Conservation (phyloP, 2,329 filamentous ascomycete species). For the Neopestalotiopsis sp. region DNA sequence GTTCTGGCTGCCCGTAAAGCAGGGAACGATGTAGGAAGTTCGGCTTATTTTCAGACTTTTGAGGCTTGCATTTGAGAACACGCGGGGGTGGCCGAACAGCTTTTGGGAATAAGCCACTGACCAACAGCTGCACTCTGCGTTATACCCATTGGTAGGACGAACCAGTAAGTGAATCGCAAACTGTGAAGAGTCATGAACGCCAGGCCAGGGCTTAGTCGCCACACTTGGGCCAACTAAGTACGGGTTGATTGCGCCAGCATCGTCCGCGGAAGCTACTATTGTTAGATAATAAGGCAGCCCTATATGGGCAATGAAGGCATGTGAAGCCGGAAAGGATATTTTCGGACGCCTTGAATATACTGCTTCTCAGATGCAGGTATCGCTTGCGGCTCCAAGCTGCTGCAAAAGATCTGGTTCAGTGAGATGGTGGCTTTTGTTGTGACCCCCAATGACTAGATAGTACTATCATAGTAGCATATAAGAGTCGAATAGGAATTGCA, state of each 20-base stretch:
- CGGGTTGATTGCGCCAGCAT: background rate
- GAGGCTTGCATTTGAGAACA: background rate
- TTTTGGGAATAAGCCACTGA: background rate
- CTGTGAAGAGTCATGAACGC: background rate
- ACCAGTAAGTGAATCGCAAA: background rate
- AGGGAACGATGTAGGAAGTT: background rate
- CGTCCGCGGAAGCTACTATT: conserved; percentile 3
- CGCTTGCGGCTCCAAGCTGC: background rate
- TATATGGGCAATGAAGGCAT: background rate
- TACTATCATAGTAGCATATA: background rate
- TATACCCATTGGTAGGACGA: background rate
- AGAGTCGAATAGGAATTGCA: background rate
- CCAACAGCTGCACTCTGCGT: background rate
- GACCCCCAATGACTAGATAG: background rate
- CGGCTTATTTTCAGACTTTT: background rate
- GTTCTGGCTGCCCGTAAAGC: background rate
- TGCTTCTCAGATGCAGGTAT: background rate
- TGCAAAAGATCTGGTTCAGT: background rate
- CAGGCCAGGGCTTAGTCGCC: background rate
- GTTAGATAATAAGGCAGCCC: conserved; percentile 3
- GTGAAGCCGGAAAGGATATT: background rate
- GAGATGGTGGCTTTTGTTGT: background rate
- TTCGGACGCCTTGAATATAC: background rate
- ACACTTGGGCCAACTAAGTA: background rate
- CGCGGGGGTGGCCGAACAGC: background rate